Evolutionary conservation across 495 filamentous ascomycete genomes (phyloP).

Genomic region (Rostrohypoxylon terebratum): DNA sequence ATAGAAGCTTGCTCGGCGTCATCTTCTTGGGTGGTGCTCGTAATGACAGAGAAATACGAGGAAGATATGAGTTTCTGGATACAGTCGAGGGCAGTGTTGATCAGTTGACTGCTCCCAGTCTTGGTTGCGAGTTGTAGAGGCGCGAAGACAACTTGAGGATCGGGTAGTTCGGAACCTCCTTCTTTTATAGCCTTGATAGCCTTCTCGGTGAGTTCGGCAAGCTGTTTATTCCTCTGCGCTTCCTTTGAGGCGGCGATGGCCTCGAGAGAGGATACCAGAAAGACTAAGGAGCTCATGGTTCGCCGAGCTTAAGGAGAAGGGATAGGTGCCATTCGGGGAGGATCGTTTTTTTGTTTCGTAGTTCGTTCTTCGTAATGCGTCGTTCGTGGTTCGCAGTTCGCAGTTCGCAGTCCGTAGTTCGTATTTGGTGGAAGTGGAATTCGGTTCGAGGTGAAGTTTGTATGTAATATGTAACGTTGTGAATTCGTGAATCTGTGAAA

Average conservation of each 20-base stretch:
- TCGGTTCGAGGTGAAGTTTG: background rate
- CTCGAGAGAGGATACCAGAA: constrained; percentile 92
- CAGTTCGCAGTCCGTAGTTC: no score
- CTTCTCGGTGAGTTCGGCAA: constrained; percentile 81
- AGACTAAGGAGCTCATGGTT: constrained; percentile 91
- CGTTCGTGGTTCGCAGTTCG: no score
- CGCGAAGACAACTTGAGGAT: constrained; percentile 91
- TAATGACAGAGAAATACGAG: constrained; percentile 86
- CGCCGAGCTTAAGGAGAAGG: constrained; percentile 53
- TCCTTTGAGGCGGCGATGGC: constrained; percentile 89
- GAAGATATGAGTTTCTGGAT: constrained; percentile 99
- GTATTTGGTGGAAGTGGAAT: background rate
- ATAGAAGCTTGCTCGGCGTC: constrained; percentile 67
- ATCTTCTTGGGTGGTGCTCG: constrained; percentile 56
- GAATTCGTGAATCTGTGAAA: background rate
- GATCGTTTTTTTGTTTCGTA: background rate
- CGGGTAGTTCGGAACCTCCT: constrained; percentile 73
- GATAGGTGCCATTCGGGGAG: constrained; percentile 56
- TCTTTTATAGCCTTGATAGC: constrained; percentile 86
- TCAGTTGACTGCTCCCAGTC: constrained; percentile 81
- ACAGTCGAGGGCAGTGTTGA: constrained; percentile 93
- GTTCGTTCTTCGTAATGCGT: background rate
- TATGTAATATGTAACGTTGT: background rate
- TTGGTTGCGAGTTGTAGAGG: constrained; percentile 90
- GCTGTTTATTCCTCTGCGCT: constrained; percentile 80